A percentile compares a stretch with the other conserved stretches of the same genome.
These are phyloP conservation scores for Daedaleopsis nitida DNA, from an alignment of 768 basidiomycete species.

Conservation along the genomic window DNA sequence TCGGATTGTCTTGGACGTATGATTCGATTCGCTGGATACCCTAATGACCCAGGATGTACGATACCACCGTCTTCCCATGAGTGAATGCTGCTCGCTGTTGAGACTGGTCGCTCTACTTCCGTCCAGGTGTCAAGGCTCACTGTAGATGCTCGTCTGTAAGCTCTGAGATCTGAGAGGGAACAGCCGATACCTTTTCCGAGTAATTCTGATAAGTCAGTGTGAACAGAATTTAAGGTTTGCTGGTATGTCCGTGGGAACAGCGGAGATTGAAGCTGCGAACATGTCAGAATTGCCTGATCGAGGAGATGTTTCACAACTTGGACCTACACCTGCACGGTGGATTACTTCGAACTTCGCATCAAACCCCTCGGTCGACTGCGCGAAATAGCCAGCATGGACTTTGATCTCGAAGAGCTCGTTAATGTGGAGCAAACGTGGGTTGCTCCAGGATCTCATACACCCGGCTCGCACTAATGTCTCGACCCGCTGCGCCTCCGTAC, in stretches of 20 bases:
- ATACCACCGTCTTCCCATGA: slow-evolving; percentile 5
- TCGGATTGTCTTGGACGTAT: background rate
- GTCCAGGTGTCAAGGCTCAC: no score
- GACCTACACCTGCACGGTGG: slow-evolving; percentile 11
- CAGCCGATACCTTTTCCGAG: no score
- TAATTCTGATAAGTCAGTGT: no score
- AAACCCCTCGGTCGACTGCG: background rate
- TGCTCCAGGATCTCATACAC: background rate
- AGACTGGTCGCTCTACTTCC: background rate
- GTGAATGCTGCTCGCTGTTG: background rate
- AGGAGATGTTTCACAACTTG: slow-evolving; percentile 6
- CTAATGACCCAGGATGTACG: slow-evolving; percentile 20
- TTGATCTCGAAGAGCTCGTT: slow-evolving; percentile 33
- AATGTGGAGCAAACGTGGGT: slow-evolving; percentile 35
- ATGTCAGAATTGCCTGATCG: slow-evolving; percentile 2
- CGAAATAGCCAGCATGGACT: slow-evolving; percentile 11
- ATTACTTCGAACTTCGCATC: background rate
- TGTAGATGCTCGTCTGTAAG: background rate
- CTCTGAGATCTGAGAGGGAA: no score
- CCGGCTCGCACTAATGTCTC: background rate
- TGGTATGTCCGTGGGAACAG: background rate
- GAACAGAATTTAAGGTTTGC: background rate
- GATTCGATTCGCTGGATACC: slow-evolving; percentile 18
- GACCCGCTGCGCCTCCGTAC: background rate
- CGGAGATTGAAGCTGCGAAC: slow-evolving; percentile 1